A percentile compares a stretch with the other conserved stretches of the same genome.
These are phyloP conservation scores for Aspergillus ruber DNA, from an alignment of 2,329 filamentous ascomycete species.

Conservation along the genomic window DNA sequence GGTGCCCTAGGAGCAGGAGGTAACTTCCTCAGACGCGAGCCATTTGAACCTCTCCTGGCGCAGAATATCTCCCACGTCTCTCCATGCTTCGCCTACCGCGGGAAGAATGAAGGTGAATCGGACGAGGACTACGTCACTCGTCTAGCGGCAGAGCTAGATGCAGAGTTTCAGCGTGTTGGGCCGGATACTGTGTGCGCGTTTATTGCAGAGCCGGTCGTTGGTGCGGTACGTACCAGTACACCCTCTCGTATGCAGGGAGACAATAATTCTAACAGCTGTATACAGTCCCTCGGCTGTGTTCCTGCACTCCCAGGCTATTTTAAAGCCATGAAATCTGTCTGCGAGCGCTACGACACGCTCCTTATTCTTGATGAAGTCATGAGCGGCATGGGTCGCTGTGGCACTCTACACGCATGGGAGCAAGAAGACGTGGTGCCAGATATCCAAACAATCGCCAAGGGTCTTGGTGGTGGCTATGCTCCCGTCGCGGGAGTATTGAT, in stretches of 20 bases:
- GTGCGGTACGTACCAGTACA: constrained; percentile 55
- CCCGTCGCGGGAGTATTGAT: constrained; percentile 52
- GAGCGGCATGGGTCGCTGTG: constrained; percentile 56
- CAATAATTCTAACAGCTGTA: background rate
- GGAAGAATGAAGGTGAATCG: constrained; percentile 46
- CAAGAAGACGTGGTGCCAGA: constrained; percentile 54
- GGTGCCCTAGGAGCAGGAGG: constrained; percentile 61
- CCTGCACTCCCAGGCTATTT: constrained; percentile 63
- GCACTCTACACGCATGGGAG: constrained; percentile 54
- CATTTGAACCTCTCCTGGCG: constrained; percentile 56
- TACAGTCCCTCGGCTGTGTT: constrained; percentile 61
- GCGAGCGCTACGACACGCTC: constrained; percentile 63
- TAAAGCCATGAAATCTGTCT: constrained; percentile 59
- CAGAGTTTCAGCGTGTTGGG: constrained; percentile 58
- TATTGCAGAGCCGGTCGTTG: constrained; percentile 66
- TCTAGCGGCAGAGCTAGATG: constrained; percentile 60
- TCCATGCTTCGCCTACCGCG: constrained; percentile 61
- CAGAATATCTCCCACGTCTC: constrained; percentile 56
- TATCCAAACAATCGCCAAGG: constrained; percentile 56
- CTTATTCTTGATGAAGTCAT: constrained; percentile 77
- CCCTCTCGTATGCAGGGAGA: background rate
- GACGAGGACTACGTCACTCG: constrained; percentile 55
- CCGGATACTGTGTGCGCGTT: constrained; percentile 64
- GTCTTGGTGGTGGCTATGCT: constrained; percentile 51
- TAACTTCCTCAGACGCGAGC: constrained; percentile 52